Conservation (phyloP, 2,329 filamentous ascomycete genomes). For the Aspergillus candidus region DNA sequence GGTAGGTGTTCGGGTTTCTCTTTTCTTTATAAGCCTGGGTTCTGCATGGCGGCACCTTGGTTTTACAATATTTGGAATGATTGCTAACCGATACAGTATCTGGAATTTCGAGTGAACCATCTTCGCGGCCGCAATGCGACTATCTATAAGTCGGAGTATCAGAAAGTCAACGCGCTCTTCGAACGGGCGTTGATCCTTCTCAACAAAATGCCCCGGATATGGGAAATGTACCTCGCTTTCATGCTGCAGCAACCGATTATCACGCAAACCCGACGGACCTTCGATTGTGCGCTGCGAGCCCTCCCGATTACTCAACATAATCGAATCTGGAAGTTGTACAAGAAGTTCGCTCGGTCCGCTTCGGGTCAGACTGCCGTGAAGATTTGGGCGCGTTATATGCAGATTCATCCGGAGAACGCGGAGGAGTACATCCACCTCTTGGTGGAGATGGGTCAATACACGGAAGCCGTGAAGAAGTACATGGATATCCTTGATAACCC, state of each 20-base stretch:
- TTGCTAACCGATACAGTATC: slow-evolving; percentile 55
- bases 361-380: slow-evolving; percentile 85
- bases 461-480: slow-evolving; percentile 84
- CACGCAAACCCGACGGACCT: slow-evolving; percentile 76
- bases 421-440: slow-evolving; percentile 94
- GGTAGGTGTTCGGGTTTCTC: slow-evolving; percentile 42
- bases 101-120: slow-evolving; percentile 76
- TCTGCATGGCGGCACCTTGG: too few relatives aligned
- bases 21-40: not conserved
- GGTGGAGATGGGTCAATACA: slow-evolving; percentile 73
- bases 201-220: slow-evolving; percentile 98
- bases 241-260: slow-evolving; percentile 87
- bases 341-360: slow-evolving; percentile 83
- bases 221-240: slow-evolving; percentile 95
- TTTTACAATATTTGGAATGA: not conserved
- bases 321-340: slow-evolving; percentile 87
- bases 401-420: slow-evolving; percentile 88
- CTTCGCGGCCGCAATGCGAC: slow-evolving; percentile 77
- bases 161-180: slow-evolving; percentile 91
- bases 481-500: slow-evolving; percentile 88
- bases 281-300: slow-evolving; percentile 86
- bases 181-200: slow-evolving; percentile 86
- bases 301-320: slow-evolving; percentile 93
- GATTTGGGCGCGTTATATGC: slow-evolving; percentile 94
- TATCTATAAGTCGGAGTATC: slow-evolving; percentile 70